These are phyloP conservation scores for Adiantum capillusveneris DNA, from an alignment of 75 land plant genomes.

Conservation along the genomic window DNA sequence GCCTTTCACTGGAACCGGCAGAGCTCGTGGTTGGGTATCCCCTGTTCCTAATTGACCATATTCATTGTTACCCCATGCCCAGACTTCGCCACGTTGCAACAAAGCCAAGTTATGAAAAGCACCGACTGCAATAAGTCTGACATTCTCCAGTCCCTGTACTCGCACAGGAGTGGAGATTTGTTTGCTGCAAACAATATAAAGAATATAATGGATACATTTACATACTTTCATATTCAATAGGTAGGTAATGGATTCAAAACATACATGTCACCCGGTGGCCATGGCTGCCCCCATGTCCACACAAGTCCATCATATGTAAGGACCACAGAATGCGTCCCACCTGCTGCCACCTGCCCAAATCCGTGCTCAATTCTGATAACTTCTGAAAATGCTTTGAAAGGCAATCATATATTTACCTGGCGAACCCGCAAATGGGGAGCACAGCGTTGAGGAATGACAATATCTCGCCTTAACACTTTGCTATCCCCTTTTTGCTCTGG, in stretches of 20 bases:
- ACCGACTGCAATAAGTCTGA: conserved; percentile 79
- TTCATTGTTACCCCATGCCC: conserved; percentile 99
- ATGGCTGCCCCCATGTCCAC: conserved; percentile 99
- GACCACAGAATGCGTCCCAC: conserved; percentile 94
- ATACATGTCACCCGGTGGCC: conserved; percentile 99
- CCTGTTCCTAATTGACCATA: conserved; percentile 97
- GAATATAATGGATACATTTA: neutral
- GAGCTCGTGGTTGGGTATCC: conserved; percentile 88
- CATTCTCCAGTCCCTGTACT: conserved; percentile 81
- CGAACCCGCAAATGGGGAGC: conserved; percentile 70
- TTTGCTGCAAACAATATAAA: conserved; percentile 27
- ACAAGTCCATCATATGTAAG: conserved; percentile 88
- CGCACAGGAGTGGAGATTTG: conserved; percentile 83
- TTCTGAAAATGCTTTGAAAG: neutral
- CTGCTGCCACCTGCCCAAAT: conserved; percentile 83
- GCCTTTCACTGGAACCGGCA: conserved; percentile 79
- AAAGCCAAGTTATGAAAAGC: conserved; percentile 95
- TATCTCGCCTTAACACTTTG: conserved; percentile 69
- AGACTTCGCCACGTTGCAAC: conserved; percentile 53
- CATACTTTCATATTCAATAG: too few species aligned
- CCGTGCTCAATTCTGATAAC: neutral
- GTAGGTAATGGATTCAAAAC: conserved; percentile 3
- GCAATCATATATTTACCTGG: conserved; percentile 38
- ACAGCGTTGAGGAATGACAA: conserved; percentile 80
- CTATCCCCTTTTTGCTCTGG: conserved; percentile 64